Percentiles rank a stretch among this genome's conserved stretches.
These are phyloP conservation scores for Camellia lanceoleosa DNA, from an alignment of 148 eudicot species.

Conservation along the genomic window DNA sequence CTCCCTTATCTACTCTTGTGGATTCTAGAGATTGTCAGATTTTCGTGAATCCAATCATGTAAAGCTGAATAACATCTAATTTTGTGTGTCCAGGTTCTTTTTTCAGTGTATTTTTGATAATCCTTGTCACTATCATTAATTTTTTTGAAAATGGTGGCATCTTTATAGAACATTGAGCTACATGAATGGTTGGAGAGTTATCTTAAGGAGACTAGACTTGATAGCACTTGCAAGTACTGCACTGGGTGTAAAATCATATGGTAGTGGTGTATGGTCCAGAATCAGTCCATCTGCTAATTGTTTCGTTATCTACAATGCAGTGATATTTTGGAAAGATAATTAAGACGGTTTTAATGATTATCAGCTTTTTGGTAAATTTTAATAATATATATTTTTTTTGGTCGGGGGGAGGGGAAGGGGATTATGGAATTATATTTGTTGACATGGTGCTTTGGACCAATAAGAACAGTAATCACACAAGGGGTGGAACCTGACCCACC, in stretches of 20 bases:
- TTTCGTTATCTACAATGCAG: neutral
- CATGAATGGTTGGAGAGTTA: neutral
- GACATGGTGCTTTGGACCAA: neutral
- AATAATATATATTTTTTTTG: neutral
- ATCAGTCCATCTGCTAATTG: neutral
- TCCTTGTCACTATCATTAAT: neutral
- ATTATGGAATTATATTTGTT: neutral
- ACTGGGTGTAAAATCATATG: too few relatives aligned
- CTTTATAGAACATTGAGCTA: neutral
- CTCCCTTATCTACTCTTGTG: neutral
- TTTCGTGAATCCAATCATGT: conserved; percentile 8
- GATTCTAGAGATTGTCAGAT: neutral
- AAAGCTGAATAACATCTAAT: neutral
- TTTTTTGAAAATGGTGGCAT: neutral
- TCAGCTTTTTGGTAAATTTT: neutral
- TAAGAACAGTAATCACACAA: too few relatives aligned
- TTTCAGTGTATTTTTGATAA: neutral
- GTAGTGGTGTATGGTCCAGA: too few relatives aligned
- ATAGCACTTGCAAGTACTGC: too few relatives aligned
- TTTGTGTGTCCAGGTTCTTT: neutral
- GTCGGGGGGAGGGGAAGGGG: neutral
- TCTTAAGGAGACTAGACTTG: too few relatives aligned
- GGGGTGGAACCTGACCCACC: too few relatives aligned
- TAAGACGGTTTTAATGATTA: neutral
- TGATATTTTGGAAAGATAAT: neutral